phyloP scores from a whole-genome alignment of 2,329 filamentous ascomycete genomes.

The Parasarocladium wereldwijsianum region DNA sequence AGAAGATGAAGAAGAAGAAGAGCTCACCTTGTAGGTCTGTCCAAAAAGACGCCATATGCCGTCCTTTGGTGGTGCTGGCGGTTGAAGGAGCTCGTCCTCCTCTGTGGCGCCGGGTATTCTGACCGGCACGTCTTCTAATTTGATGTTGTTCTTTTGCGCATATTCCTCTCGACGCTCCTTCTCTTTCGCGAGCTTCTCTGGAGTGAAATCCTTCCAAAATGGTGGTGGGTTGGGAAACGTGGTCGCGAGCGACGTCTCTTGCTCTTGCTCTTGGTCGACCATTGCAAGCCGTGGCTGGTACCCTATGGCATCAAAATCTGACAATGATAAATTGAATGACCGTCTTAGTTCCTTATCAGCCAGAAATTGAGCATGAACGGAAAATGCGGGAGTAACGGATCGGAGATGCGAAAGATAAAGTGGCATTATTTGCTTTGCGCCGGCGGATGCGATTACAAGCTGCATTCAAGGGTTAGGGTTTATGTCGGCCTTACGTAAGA shows the following conservation, averaged over 20 bases:
- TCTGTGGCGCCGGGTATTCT: conserved; percentile 41
- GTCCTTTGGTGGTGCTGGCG: conserved; percentile 57
- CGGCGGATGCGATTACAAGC: too few species aligned
- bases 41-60: conserved; percentile 67
- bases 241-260: conserved; percentile 36
- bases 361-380: too few species aligned
- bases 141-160: conserved; percentile 14
- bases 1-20: neutral
- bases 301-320: too few species aligned
- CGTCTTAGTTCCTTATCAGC: too few species aligned
- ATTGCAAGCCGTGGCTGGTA: conserved; percentile 28
- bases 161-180: conserved; percentile 26
- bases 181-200: conserved; percentile 51
- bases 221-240: conserved; percentile 77
- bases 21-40: conserved; percentile 40
- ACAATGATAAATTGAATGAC: too few species aligned
- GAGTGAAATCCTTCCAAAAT: conserved; percentile 81
- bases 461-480: too few species aligned
- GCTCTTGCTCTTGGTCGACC: conserved; percentile 38
- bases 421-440: too few species aligned
- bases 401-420: too few species aligned
- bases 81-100: conserved; percentile 65
- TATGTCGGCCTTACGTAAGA: too few species aligned
- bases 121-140: conserved; percentile 11
- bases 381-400: too few species aligned